phyloP scores from a whole-genome alignment of 306 rosid genomes.

The Hippophae gyantsensis region DNA sequence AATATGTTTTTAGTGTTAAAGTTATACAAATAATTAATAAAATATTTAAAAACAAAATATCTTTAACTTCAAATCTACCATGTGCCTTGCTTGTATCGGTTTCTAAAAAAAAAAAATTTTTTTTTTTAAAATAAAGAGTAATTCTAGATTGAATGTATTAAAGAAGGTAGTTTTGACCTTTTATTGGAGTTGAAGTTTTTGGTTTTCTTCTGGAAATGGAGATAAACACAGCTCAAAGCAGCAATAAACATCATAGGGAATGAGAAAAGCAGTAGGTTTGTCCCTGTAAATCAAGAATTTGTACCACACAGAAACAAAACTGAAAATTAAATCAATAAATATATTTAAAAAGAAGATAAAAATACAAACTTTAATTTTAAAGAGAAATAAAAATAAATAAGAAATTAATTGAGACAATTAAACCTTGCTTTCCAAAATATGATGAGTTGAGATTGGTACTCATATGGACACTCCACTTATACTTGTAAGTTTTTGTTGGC shows the following conservation, averaged over 20 bases:
- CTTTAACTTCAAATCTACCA: too few species aligned
- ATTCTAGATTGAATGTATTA: not conserved
- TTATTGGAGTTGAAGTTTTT: conserved; percentile 10
- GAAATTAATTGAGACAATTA: not conserved
- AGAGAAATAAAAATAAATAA: not conserved
- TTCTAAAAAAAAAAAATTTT: not conserved
- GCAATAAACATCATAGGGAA: conserved; percentile 54
- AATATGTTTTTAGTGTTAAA: too few species aligned
- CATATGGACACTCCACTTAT: conserved; percentile 32
- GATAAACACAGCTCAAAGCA: conserved; percentile 42
- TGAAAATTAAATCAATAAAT: not conserved
- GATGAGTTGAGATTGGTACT: conserved; percentile 30
- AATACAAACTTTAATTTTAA: not conserved
- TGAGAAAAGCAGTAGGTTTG: conserved; percentile 47
- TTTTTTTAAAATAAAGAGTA: not conserved
- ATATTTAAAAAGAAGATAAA: not conserved
- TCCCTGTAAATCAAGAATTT: conserved; percentile 21
- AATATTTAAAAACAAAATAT: too few species aligned
- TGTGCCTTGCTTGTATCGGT: too few species aligned
- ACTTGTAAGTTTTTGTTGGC: conserved; percentile 40
- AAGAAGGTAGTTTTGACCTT: conserved; percentile 14
- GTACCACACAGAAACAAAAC: not conserved
- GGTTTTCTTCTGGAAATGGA: conserved; percentile 33
- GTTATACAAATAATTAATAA: too few species aligned
- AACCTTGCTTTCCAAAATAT: conserved; percentile 53